Evolutionary conservation across 345 rosid genomes (phyloP).

Genomic region (Hibiscus mutabilis): DNA sequence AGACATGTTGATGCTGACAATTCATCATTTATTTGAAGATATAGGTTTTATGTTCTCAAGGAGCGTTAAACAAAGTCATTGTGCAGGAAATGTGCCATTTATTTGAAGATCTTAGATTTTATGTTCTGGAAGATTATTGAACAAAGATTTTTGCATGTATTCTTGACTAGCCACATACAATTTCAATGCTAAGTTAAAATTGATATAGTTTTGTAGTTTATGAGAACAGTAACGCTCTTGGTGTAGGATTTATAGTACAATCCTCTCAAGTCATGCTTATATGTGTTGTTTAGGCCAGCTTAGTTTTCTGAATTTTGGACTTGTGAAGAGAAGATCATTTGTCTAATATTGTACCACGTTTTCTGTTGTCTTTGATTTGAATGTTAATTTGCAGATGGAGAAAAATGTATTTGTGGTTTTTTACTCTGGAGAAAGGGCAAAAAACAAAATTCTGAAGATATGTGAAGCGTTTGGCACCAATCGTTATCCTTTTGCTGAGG

Average conservation of each 20-base stretch:
- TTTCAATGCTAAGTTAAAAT: background rate
- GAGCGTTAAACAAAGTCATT: background rate
- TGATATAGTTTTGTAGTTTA: background rate
- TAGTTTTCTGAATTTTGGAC: conserved; percentile 1
- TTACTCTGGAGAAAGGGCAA: conserved; percentile 90
- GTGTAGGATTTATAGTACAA: background rate
- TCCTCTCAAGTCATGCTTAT: background rate
- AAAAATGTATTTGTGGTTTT: conserved; percentile 86
- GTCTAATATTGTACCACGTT: background rate
- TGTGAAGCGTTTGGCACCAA: conserved; percentile 99
- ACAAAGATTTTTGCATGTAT: background rate
- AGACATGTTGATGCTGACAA: background rate
- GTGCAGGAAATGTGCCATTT: background rate
- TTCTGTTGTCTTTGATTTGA: conserved; percentile 16
- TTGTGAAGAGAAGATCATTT: background rate
- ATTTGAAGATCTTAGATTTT: background rate
- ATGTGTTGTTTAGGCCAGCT: background rate
- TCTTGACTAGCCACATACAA: background rate
- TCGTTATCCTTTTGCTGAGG: conserved; percentile 85
- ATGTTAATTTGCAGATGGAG: conserved; percentile 54
- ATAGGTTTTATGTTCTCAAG: background rate
- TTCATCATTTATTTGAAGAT: conserved; percentile 2
- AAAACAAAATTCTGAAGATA: conserved; percentile 81
- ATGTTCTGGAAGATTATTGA: background rate
- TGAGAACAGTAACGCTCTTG: background rate